These are phyloP conservation scores for Exophiala lecanii-corni DNA, from an alignment of 2,329 filamentous ascomycete species.

Conservation along the genomic window DNA sequence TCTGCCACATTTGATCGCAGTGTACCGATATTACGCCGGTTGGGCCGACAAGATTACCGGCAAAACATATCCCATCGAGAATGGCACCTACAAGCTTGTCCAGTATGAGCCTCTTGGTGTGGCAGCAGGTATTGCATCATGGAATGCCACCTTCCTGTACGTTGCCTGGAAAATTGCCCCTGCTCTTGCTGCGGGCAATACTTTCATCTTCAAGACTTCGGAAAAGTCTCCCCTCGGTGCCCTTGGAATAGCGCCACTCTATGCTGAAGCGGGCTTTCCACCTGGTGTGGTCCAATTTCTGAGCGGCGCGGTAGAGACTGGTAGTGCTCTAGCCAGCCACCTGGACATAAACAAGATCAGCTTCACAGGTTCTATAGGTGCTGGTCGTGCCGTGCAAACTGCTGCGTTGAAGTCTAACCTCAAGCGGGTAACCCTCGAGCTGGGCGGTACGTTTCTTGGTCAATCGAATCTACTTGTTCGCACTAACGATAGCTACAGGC, in stretches of 20 bases:
- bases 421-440: conserved; percentile 58
- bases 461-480: too few species aligned
- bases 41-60: conserved; percentile 91
- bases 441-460: conserved; percentile 39
- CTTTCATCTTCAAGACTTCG: conserved; percentile 53
- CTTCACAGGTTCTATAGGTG: conserved; percentile 70
- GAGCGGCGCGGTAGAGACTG: conserved; percentile 65
- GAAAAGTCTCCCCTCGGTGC: conserved; percentile 56
- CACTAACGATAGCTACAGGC: too few species aligned
- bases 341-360: conserved; percentile 68
- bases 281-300: conserved; percentile 73
- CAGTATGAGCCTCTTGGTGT: conserved; percentile 64
- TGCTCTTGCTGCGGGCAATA: conserved; percentile 53
- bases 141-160: conserved; percentile 71
- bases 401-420: conserved; percentile 42
- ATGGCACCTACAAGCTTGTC: conserved; percentile 67
- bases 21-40: conserved; percentile 79
- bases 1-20: conserved; percentile 62
- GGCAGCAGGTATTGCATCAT: conserved; percentile 77
- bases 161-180: conserved; percentile 49
- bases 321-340: conserved; percentile 63
- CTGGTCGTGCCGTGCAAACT: conserved; percentile 48
- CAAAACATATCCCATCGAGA: conserved; percentile 75
- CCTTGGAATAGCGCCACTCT: conserved; percentile 59
- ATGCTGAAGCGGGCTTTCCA: conserved; percentile 70